Percentiles rank a stretch among this genome's conserved stretches.
Evolutionary conservation across 306 rosid genomes (phyloP).

Genomic region (Cicer cuneatum): DNA sequence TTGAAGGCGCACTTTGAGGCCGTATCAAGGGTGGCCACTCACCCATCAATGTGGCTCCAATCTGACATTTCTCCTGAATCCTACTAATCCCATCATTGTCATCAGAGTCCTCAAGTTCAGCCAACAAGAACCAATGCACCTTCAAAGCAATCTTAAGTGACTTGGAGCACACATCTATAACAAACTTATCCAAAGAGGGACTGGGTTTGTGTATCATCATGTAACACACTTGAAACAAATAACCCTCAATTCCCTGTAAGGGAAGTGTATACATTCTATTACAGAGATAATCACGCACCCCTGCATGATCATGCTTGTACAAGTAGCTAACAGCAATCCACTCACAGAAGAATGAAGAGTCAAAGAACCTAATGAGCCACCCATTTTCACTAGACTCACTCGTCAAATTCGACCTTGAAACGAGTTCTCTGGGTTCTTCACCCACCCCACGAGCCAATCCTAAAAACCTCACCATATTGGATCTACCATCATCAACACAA

Average conservation of each 20-base stretch:
- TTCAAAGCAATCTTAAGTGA: conserved; percentile 91
- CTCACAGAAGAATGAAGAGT: conserved; percentile 96
- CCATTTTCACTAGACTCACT: conserved; percentile 90
- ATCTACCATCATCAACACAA: conserved; percentile 56
- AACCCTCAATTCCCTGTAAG: conserved; percentile 87
- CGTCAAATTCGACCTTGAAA: conserved; percentile 57
- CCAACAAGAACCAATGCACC: conserved; percentile 93
- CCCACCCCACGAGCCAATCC: conserved; percentile 71
- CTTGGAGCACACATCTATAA: conserved; percentile 86
- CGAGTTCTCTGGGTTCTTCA: conserved; percentile 81
- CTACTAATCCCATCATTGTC: conserved; percentile 93
- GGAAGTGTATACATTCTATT: conserved; percentile 98
- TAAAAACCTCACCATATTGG: conserved; percentile 84
- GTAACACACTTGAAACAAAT: conserved; percentile 94
- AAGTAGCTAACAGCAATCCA: conserved; percentile 98
- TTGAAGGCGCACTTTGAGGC: conserved; percentile 55
- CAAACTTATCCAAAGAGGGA: conserved; percentile 94
- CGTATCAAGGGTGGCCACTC: conserved; percentile 78
- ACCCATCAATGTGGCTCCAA: conserved; percentile 87
- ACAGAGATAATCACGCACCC: conserved; percentile 94
- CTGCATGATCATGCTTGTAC: conserved; percentile 91
- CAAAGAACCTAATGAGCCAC: conserved; percentile 98
- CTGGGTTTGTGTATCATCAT: conserved; percentile 96
- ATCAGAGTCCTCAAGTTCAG: conserved; percentile 90
- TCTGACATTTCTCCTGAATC: conserved; percentile 88